Base-by-base conservation (phyloP, 148 eudicot species). In the Spergularia bocconei region DNA sequence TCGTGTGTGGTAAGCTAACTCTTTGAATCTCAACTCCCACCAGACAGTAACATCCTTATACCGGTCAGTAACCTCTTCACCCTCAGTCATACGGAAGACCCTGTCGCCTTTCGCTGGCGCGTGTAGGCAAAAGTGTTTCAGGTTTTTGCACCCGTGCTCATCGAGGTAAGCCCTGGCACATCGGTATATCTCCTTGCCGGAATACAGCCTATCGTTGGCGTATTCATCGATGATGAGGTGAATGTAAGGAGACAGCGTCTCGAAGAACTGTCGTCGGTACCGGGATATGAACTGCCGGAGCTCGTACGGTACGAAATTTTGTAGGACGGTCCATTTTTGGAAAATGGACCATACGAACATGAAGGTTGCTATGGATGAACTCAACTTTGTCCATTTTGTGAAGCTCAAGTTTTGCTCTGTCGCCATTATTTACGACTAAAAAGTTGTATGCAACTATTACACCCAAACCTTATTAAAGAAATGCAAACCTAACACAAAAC, bases 171-270 rank as follows among this genome's bases (percentile, higher is more conserved):
- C 72, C 5, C 51, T 65, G 1, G 67, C 63, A 5, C 16, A 44
- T 14, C 23, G 20, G 62, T 67, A 75, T 1, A n/a, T 58, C 1
- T 41, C 7, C 2, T 57, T 67, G 21, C 38, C 19, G 14, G 38
- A 13, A 7, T 17, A 1, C 10, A 41, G n/a, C 15, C 23, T 41
- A 5, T 8, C 53, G 2, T 16, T 11, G n/a, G 65, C 21, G 17
- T 33, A 67, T n/a, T 75, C 78, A 8, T 75, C 25, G 12, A 75
- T 75, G 65, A 4, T 41, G 41, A 75, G 65, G 11, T 75, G 57
- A 14, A 67, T 44, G 29, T 67, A 67, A 20, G 78, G 78, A 11
- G 77, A 75, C 29, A 21, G 52, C 8, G 53, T 11, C 38, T 64
- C 38, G 70, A 63, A 36, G 6, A 64, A 4, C 53, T 65, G 77